Evolutionary conservation across 768 basidiomycete species (phyloP), one percentile per base, ranked within the genome.

Genomic region (Serendipita indica): DNA sequence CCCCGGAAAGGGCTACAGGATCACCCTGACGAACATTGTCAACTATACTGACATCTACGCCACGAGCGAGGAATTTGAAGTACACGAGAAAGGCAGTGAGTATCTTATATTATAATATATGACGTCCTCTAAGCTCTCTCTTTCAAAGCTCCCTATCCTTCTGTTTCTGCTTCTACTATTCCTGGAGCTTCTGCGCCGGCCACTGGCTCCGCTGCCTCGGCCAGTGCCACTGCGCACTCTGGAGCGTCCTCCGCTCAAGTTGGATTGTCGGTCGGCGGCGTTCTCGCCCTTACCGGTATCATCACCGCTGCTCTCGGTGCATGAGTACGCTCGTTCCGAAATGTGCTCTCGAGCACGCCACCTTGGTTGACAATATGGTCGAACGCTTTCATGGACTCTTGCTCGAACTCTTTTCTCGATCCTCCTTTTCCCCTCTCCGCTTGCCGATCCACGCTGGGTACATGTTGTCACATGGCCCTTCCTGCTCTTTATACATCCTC

Each of bases 21-120:
- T 54, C 49, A 10, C 32, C 10, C 32, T 54, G 49, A 54, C 49
- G 25, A 54, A 54, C 49, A 54, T 54, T 30, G 49, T 54, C 49
- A 54, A 54, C 49, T 20, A 20, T 18, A 54, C 49, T 16, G 49
- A 54, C 49, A 54, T 54, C 10, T 54, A 54, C 32, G 49, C 25
- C 16, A 20, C 10, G n/a, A 54, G 49, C 32, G 49, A 54, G 25
- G 49, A 4, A 20, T 54, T 54, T 28, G 49, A 54, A 33, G 49
- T 54, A 7, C 49, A 30, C 22, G 22, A 18, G 16, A 27, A 16
- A 27, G 49, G 49, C 20, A 54, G 49, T 54, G 25, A 27, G 49
- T 54, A 32, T 4, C 49, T 33, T 16, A 12, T 27, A 10, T 46
- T 13, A 10, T 46, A 20, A 20, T 30, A n/a, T 27, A 25, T n/a